Conservation (phyloP, 2,329 filamentous ascomycete genomes). For the Monascus ruber region DNA sequence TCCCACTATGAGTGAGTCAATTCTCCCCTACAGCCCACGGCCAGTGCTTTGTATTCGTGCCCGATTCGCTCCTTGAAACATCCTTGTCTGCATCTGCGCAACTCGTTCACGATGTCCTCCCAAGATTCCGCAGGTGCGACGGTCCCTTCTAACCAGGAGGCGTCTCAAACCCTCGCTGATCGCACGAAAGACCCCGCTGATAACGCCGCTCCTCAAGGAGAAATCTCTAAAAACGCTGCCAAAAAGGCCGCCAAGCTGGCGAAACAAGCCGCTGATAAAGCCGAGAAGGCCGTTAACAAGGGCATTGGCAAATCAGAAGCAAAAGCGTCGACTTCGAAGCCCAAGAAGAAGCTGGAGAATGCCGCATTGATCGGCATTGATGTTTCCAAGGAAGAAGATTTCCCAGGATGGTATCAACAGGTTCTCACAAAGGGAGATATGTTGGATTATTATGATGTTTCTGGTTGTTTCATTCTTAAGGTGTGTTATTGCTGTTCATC, state of each 20-base stretch:
- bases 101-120: conserved; percentile 19
- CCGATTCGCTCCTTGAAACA: too few species aligned
- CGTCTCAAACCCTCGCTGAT: conserved; percentile 26
- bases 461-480: conserved; percentile 94
- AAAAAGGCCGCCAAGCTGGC: conserved; percentile 40
- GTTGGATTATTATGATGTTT: conserved; percentile 96
- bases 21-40: not conserved
- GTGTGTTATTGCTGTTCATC: conserved; percentile 15
- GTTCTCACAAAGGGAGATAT: conserved; percentile 94
- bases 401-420: conserved; percentile 94
- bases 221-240: conserved; percentile 30
- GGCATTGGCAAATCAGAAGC: conserved; percentile 32
- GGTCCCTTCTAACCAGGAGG: conserved; percentile 13
- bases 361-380: conserved; percentile 75
- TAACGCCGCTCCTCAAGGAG: conserved; percentile 20
- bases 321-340: conserved; percentile 26
- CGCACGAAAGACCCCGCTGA: conserved; percentile 30
- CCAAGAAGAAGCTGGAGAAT: conserved; percentile 47
- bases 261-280: conserved; percentile 33
- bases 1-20: conserved; percentile 27
- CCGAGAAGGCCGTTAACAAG: conserved; percentile 25
- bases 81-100: conserved; percentile 1
- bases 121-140: conserved; percentile 18
- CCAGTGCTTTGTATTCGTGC: too few species aligned
- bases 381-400: conserved; percentile 71